Base-by-base conservation (phyloP, 495 filamentous ascomycete species). In the Penicillium robsamsonii region DNA sequence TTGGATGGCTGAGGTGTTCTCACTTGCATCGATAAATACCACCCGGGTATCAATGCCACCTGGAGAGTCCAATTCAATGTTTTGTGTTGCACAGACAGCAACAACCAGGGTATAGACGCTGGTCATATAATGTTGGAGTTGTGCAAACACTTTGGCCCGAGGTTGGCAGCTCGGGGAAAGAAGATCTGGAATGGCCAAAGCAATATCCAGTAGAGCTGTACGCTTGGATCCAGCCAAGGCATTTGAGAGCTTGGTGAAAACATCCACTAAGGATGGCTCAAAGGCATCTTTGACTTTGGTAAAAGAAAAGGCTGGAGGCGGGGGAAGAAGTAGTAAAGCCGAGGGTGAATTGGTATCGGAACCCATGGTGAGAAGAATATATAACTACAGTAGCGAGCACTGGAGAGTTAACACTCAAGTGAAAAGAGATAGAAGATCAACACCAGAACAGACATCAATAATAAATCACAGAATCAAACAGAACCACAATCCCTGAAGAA, bases 41-140 rank as follows among this genome's bases (percentile, higher is more conserved):
- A 96, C 76, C 12, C 92, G 84, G 2, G 84, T 79, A 75, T 97
- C 90, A 35, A 96, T 83, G 25, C 90, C 87, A 20, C 82, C 83
- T 11, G 84, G 81, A 20, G 82, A 81, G 70, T 85, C 81, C 68
- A 89, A 66, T 65, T 91, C 75, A 54, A 86, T 74, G 18, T 75
- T 73, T 12, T 83, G 71, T 57, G 85, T 78, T 37, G 85, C 79
- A 55, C 84, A 87, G 25, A 90, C 73, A 48, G 85, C 73, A 37
- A 84, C 82, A 62, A 94, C 74, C 42, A 97, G 77, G 61, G 82
- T 84, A 78, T 97, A 97, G 54, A 96, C 63, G 49, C 80, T 82
- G 20, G 88, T 88, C 22, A 97, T 67, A 13, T 92, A 77, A 29
- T 74, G 71, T 73, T 96, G 91, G 9, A 87, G 76, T 25, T 79